Evolutionary conservation across 192 early-diverging fungal genomes (phyloP).

Genomic region (Spizellomyces punctatus): DNA sequence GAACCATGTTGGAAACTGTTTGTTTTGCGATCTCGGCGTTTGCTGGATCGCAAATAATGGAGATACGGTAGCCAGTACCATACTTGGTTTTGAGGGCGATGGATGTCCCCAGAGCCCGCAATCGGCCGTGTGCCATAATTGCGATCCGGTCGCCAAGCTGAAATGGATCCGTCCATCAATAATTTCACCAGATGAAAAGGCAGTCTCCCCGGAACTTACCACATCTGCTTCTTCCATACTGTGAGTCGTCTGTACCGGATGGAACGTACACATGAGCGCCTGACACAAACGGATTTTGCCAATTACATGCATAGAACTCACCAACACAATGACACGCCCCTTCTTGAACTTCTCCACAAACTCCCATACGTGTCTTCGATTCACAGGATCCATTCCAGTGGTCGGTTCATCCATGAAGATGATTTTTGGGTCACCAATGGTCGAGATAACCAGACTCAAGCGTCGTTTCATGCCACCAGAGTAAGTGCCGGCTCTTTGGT

Average conservation of each 20-base stretch:
- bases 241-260: conserved; percentile 54
- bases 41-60: conserved; percentile 56
- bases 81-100: conserved; percentile 76
- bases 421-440: conserved; percentile 71
- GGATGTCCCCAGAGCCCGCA: conserved; percentile 69
- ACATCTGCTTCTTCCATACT: conserved; percentile 73
- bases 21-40: conserved; percentile 52
- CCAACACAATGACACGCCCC: conserved; percentile 66
- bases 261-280: not conserved
- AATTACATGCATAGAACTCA: no score
- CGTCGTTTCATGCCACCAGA: conserved; percentile 77
- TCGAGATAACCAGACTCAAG: conserved; percentile 70
- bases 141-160: conserved; percentile 64
- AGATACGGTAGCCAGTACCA: conserved; percentile 72
- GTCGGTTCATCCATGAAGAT: conserved; percentile 72
- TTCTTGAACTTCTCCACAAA: conserved; percentile 80
- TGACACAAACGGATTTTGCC: conserved; percentile 20
- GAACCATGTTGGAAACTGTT: conserved; percentile 45
- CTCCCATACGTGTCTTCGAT: conserved; percentile 75
- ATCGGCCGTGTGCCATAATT: conserved; percentile 73
- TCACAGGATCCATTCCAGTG: conserved; percentile 79
- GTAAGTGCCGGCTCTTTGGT: conserved; percentile 66
- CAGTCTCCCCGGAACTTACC: no score
- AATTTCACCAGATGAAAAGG: no score
- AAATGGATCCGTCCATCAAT: no score